Conservation (phyloP, 495 filamentous ascomycete species). For the Tuber microsphaerosporum region DNA sequence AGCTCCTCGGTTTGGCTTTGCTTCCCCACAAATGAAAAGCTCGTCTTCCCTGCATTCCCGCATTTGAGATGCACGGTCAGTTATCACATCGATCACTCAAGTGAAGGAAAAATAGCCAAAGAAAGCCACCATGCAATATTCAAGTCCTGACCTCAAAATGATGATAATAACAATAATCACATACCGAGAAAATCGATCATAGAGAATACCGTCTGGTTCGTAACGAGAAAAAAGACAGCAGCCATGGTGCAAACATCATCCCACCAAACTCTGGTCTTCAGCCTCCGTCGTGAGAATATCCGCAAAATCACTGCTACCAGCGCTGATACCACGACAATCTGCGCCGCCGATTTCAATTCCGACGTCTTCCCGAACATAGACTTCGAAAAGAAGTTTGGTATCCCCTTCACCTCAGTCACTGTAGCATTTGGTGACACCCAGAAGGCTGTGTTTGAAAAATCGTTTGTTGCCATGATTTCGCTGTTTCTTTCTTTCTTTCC, state of each 20-base stretch:
- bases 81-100: not conserved
- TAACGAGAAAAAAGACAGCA: constrained; percentile 32
- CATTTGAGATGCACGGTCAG: not conserved
- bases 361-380: constrained; percentile 34
- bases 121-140: not conserved
- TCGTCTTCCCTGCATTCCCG: constrained; percentile 21
- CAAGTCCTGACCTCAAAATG: not conserved
- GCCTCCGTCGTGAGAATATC: constrained; percentile 33
- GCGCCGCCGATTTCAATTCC: constrained; percentile 25
- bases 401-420: constrained; percentile 22
- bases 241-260: constrained; percentile 35
- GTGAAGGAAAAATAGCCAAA: not conserved
- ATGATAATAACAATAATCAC: not conserved
- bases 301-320: constrained; percentile 37
- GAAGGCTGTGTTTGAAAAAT: not conserved
- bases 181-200: constrained; percentile 33
- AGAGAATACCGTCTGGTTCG: constrained; percentile 36
- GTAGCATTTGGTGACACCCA: constrained; percentile 19
- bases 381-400: constrained; percentile 39
- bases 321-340: constrained; percentile 30
- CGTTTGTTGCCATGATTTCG: not conserved
- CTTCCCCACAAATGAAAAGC: constrained; percentile 26
- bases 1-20: constrained; percentile 19
- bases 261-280: constrained; percentile 36
- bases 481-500: not conserved